These are phyloP conservation scores for Zygnema circumcarinatum DNA, from an alignment of 139 green algal species.

Conservation along the genomic window DNA sequence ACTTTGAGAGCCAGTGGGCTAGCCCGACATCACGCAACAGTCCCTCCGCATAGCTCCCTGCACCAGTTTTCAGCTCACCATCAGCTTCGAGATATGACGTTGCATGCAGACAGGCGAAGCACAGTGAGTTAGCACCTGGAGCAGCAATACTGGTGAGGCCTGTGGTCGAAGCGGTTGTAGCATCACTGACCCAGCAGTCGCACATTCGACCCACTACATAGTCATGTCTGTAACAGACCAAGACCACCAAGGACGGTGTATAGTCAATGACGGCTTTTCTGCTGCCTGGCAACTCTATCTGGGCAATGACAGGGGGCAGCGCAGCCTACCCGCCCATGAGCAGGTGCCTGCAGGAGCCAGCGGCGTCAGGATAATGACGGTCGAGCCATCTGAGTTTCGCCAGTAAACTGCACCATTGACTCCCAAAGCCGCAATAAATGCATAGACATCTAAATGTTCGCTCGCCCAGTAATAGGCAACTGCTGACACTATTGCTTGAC, in stretches of 20 bases:
- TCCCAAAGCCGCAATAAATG: not conserved
- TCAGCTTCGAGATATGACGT: not conserved
- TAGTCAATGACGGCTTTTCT: no score
- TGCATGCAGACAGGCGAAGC: not conserved
- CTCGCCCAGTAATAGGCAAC: no score
- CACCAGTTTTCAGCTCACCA: not conserved
- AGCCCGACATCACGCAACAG: not conserved
- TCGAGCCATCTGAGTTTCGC: constrained; percentile 38
- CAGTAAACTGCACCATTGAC: constrained; percentile 27
- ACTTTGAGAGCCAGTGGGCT: constrained; percentile 1
- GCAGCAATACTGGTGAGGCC: constrained; percentile 12
- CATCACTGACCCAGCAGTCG: not conserved
- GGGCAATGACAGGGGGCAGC: no score
- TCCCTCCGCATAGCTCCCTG: constrained; percentile 11
- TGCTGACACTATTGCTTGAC: no score
- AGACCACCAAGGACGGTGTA: not conserved
- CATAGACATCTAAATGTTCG: not conserved
- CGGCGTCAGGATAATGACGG: not conserved
- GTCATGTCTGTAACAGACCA: constrained; percentile 14
- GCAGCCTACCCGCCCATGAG: constrained; percentile 20
- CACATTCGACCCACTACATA: not conserved
- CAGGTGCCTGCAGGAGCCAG: not conserved
- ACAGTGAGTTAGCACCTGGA: constrained; percentile 5
- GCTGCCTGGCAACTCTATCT: no score
- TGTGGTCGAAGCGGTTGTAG: constrained; percentile 11